Conservation (phyloP, 192 early-diverging fungal genomes). For the Linnemannia hyalina region DNA sequence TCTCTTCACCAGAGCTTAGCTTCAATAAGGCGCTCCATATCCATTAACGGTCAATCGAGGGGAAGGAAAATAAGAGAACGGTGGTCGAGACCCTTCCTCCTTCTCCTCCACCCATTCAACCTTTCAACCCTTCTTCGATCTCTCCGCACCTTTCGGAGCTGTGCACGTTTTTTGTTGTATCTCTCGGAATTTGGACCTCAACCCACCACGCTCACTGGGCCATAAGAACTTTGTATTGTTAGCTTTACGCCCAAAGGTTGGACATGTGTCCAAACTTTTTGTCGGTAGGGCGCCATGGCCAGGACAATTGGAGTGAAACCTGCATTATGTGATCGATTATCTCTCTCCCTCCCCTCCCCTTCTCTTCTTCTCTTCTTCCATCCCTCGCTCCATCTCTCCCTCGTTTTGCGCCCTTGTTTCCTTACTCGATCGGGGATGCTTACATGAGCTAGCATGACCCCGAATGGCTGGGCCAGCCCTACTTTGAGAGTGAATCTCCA, state of each 20-base stretch:
- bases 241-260: conserved; percentile 6
- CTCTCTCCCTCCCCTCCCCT: background rate
- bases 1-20: background rate
- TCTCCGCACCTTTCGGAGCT: background rate
- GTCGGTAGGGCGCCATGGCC: background rate
- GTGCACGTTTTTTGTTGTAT: background rate
- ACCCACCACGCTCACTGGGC: background rate
- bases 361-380: too few relatives aligned
- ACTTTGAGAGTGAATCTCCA: too few relatives aligned
- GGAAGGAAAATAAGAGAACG: background rate
- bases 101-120: background rate
- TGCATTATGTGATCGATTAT: background rate
- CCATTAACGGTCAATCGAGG: background rate
- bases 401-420: background rate
- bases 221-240: background rate
- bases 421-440: too few relatives aligned
- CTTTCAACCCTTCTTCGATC: background rate
- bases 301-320: background rate
- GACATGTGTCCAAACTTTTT: background rate
- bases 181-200: background rate
- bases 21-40: background rate
- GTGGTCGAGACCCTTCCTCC: background rate
- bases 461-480: too few relatives aligned
- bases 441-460: too few relatives aligned
- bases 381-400: background rate